Base-by-base conservation (phyloP, 495 filamentous ascomycete genomes). In the Penicillium paradoxum region DNA sequence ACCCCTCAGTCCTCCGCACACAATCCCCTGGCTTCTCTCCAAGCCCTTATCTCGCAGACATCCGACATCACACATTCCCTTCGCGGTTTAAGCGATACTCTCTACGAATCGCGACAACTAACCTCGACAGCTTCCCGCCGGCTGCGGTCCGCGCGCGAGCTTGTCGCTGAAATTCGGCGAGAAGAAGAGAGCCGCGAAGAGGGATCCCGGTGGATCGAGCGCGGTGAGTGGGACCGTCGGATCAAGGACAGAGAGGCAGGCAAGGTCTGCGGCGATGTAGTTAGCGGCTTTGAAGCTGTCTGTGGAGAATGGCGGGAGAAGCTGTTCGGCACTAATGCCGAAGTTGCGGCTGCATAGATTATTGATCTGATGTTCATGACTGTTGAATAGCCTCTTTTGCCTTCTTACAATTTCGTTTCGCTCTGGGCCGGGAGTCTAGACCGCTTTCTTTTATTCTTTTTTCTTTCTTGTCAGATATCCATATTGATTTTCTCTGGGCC, bases 41-140 rank as follows among this genome's bases (percentile, higher is more conserved):
- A 83, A 49, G 68, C 74, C 30, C 73, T 77, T 5, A 71, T 78
- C 53, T 69, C 77, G 2, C 76, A 75, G 62, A 96, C 90, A 0
- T 70, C 83, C 21, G 89, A 93, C 37, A 79, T 97, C 14, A 82
- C 89, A 27, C 78, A 84, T 48, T 86, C 89, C 2, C 84, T 98
- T 39, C 87, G 87, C 53, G 83, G 87, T 57, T 78, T 98, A 6
- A 86, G 87, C n/a, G 93, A 98, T 65, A 90, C 88, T 0, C 77
- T 97, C 18, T 91, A 97, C 68, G 95, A 97, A 84, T 86, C 83
- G n/a, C 82, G 89, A 3, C 93, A 98, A 64, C 84, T 88, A 0
- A 91, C 87, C 1, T 84, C 83, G 1, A 84, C 83, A 0, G 93
- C 93, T 10, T 83, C 85, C 4, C 78, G 93, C 27, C 74, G 87